Evolutionary conservation across 192 early-diverging fungal species (phyloP).

Genomic region (Pecoramyces ruminantium): DNA sequence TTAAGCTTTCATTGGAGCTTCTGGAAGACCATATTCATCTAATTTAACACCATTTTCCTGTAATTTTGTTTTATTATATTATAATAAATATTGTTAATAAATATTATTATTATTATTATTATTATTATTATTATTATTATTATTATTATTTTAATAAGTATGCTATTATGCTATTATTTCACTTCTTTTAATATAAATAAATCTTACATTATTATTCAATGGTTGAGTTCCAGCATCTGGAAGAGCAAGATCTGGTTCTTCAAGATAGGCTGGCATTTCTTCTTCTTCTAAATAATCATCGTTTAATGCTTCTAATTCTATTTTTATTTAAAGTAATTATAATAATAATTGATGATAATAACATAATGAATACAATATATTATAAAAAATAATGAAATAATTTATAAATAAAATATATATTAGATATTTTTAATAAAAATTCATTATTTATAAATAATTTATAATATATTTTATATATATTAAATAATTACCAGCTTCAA

Average conservation of each 20-base stretch:
- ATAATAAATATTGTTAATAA: no score
- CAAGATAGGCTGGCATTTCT: slow-evolving; percentile 66
- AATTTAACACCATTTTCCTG: neutral
- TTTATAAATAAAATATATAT: neutral
- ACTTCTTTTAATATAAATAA: no score
- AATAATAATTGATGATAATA: neutral
- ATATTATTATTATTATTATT: no score
- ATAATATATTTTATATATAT: neutral
- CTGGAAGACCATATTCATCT: slow-evolving; percentile 1
- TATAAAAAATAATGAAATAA: neutral
- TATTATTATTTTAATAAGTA: no score
- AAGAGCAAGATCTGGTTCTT: slow-evolving; percentile 31
- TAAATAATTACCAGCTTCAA: slow-evolving; percentile 61
- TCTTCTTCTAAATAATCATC: slow-evolving; percentile 76
- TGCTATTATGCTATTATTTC: no score
- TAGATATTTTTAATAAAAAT: neutral
- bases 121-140: no score
- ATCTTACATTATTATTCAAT: neutral
- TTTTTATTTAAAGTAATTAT: neutral
- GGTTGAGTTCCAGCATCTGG: neutral
- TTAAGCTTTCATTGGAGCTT: neutral
- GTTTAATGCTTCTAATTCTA: slow-evolving; percentile 88
- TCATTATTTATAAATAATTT: neutral
- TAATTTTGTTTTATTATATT: no score
- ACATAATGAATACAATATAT: neutral